Conservation (phyloP, 83 land plant species). For the Isoetes engelmannii region DNA sequence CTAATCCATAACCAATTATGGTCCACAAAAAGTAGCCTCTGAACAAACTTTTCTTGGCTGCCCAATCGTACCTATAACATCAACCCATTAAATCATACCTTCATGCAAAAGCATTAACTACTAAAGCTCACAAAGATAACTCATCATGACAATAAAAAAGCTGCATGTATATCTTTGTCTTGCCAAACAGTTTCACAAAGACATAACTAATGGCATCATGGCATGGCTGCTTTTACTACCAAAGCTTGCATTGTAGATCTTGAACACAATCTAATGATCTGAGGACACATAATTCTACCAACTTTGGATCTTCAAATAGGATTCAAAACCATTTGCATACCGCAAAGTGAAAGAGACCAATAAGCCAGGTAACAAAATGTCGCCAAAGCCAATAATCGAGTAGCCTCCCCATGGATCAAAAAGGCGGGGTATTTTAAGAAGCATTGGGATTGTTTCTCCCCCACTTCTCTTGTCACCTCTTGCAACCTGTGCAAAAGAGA, state of each 20-base stretch:
- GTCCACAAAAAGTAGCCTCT: conserved; percentile 86
- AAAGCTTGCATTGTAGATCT: no score
- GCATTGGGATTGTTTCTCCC: conserved; percentile 96
- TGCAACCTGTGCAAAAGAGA: conserved; percentile 97
- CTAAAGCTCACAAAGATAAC: no score
- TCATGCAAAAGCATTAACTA: no score
- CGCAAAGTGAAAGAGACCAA: conserved; percentile 72
- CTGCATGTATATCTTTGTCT: no score
- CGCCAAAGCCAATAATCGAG: conserved; percentile 98
- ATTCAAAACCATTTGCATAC: no score
- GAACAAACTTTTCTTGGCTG: conserved; percentile 55
- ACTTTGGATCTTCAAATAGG: no score
- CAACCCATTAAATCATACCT: neutral
- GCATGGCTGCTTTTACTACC: no score
- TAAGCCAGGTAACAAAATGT: conserved; percentile 88
- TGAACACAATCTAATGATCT: no score
- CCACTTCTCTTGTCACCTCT: conserved; percentile 94
- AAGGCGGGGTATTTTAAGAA: conserved; percentile 85
- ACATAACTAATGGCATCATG: no score
- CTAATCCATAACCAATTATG: conserved; percentile 84
- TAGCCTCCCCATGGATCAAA: conserved; percentile 99
- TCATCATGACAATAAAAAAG: no score
- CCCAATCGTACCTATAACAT: conserved; percentile 72
- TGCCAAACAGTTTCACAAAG: no score
- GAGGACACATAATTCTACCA: no score